These are phyloP conservation scores for Gossypium armourianum DNA, from an alignment of 441 rosid genomes.

Conservation along the genomic window DNA sequence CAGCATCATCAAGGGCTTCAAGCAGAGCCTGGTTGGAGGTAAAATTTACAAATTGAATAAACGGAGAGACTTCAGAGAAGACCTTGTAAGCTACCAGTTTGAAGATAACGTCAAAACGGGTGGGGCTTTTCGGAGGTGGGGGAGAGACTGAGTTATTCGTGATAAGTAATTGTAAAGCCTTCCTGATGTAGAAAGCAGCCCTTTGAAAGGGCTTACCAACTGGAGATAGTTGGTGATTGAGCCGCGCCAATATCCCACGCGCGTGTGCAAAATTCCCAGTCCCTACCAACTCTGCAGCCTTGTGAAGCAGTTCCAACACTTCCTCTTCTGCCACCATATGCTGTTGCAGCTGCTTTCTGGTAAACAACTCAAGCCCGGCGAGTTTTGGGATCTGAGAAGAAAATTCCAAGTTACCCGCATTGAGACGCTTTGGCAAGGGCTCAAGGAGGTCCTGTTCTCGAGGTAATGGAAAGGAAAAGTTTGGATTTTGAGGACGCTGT, in stretches of 20 bases:
- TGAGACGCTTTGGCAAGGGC: constrained; percentile 35
- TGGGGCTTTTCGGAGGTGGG: constrained; percentile 25
- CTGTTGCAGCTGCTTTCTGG: constrained; percentile 27
- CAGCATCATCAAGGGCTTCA: constrained; percentile 38
- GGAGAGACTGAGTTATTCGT: constrained; percentile 28
- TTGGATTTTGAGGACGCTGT: constrained; percentile 30
- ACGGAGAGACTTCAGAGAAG: constrained; percentile 53
- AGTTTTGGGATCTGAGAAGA: constrained; percentile 25
- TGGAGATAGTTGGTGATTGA: constrained; percentile 67
- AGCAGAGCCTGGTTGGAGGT: constrained; percentile 59
- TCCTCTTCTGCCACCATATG: constrained; percentile 16
- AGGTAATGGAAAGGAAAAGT: constrained; percentile 28
- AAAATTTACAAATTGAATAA: constrained; percentile 49
- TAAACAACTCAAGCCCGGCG: constrained; percentile 27
- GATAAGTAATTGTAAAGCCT: constrained; percentile 48
- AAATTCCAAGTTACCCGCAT: constrained; percentile 24
- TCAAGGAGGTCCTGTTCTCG: constrained; percentile 29
- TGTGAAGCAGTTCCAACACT: constrained; percentile 42
- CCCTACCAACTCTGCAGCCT: constrained; percentile 49
- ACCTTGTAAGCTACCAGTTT: constrained; percentile 55
- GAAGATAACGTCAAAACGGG: constrained; percentile 36
- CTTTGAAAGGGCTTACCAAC: constrained; percentile 52
- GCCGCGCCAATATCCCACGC: constrained; percentile 95
- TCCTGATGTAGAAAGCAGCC: constrained; percentile 62
- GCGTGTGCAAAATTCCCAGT: constrained; percentile 56